A percentile compares a stretch with the other conserved stretches of the same genome.
Evolutionary conservation across 257 asterid genomes (phyloP).

Genomic region (Solanum peruvianum): DNA sequence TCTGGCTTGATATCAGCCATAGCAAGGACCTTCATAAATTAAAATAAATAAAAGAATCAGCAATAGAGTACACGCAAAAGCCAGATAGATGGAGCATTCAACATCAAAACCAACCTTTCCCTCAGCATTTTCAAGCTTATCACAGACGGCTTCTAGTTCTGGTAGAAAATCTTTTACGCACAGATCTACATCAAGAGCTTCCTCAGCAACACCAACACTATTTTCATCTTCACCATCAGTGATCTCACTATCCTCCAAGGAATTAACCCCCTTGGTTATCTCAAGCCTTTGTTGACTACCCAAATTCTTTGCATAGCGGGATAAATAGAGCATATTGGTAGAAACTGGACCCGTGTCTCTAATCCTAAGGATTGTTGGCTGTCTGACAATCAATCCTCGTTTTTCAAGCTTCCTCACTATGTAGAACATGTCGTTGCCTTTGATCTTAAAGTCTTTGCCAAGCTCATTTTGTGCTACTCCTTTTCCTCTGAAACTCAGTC

Average conservation of each 20-base stretch:
- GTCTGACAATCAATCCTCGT: slow-evolving; percentile 73
- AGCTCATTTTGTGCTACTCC: slow-evolving; percentile 89
- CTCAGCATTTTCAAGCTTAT: slow-evolving; percentile 67
- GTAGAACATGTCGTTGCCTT: slow-evolving; percentile 62
- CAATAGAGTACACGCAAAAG: slow-evolving; percentile 6
- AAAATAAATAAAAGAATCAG: slow-evolving; percentile 8
- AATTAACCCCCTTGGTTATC: slow-evolving; percentile 50
- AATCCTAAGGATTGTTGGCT: slow-evolving; percentile 54
- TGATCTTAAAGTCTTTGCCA: slow-evolving; percentile 50
- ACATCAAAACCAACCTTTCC: slow-evolving; percentile 53
- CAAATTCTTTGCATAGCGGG: slow-evolving; percentile 76
- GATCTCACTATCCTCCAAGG: slow-evolving; percentile 24
- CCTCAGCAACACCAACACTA: slow-evolving; percentile 30
- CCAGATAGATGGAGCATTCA: slow-evolving; percentile 1
- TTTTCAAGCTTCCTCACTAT: slow-evolving; percentile 66
- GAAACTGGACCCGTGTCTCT: slow-evolving; percentile 37
- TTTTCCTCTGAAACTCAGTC: slow-evolving; percentile 37
- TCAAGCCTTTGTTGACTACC: slow-evolving; percentile 84
- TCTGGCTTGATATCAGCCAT: slow-evolving; percentile 72
- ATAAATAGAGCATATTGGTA: slow-evolving; percentile 77
- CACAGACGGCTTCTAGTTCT: slow-evolving; percentile 65
- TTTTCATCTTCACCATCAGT: slow-evolving; percentile 31
- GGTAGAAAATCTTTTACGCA: slow-evolving; percentile 73
- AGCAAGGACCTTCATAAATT: slow-evolving; percentile 62
- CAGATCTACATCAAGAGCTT: slow-evolving; percentile 40